Evolutionary conservation across 148 eudicot genomes (phyloP).

Genomic region (Chenopodium suecicum): DNA sequence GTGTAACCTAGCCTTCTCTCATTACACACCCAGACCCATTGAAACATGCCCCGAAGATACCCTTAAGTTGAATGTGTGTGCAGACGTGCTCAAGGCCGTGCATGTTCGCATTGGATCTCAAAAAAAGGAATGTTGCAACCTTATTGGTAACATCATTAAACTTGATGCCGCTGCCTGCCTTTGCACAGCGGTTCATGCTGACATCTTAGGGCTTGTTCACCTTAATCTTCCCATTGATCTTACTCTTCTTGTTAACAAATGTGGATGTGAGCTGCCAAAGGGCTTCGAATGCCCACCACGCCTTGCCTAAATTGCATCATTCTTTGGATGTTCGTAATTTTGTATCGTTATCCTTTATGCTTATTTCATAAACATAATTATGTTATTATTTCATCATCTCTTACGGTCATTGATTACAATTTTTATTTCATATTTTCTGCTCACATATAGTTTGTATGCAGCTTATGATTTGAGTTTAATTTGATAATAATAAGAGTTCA

Average conservation of each 20-base stretch:
- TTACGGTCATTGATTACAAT: no score
- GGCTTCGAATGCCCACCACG: neutral
- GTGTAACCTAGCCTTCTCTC: neutral
- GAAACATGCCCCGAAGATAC: neutral
- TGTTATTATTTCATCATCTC: no score
- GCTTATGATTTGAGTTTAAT: no score
- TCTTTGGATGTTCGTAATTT: no score
- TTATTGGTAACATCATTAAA: neutral
- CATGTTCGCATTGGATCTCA: neutral
- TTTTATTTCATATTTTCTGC: no score
- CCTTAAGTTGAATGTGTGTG: conserved; percentile 6
- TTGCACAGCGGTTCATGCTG: conserved; percentile 3
- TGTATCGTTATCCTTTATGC: no score
- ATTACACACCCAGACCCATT: neutral
- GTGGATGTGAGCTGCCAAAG: neutral
- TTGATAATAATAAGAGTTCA: no score
- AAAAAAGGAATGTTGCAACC: neutral
- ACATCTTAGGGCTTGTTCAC: neutral
- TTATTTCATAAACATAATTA: no score
- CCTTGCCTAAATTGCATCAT: neutral
- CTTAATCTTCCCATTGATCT: neutral
- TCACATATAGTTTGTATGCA: no score
- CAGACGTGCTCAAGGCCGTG: neutral
- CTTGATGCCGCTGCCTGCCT: conserved; percentile 1
- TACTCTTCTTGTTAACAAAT: conserved; percentile 1